Conservation (phyloP, 805 yeast genomes). For the Lipomyces anomalus region DNA sequence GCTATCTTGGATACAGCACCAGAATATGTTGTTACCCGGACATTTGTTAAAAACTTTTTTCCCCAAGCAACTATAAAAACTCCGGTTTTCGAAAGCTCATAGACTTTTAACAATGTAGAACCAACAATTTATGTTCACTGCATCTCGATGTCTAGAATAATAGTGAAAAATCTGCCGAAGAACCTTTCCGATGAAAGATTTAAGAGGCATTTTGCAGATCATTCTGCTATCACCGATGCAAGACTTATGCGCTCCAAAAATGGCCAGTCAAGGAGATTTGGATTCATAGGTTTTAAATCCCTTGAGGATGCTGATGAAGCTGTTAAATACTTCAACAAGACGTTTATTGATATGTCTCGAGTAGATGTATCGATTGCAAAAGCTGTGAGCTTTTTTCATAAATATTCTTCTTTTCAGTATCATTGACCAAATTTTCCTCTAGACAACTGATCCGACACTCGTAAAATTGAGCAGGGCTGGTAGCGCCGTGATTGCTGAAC, state of each 20-base stretch:
- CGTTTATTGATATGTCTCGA: slow-evolving; percentile 77
- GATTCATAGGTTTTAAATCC: slow-evolving; percentile 81
- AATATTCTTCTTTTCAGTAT: neutral
- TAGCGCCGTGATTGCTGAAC: neutral
- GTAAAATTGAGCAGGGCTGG: neutral
- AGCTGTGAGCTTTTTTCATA: slow-evolving; percentile 35
- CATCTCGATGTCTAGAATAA: slow-evolving; percentile 72
- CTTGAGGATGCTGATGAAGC: slow-evolving; percentile 71
- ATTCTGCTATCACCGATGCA: slow-evolving; percentile 74
- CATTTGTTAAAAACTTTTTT: too few species aligned
- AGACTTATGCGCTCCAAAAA: slow-evolving; percentile 71
- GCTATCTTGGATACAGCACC: too few species aligned
- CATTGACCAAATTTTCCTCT: too few species aligned
- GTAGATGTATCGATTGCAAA: slow-evolving; percentile 79
- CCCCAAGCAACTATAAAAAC: too few species aligned
- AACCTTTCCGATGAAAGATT: slow-evolving; percentile 71
- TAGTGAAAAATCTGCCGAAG: slow-evolving; percentile 82
- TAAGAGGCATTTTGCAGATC: slow-evolving; percentile 52
- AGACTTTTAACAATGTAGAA: too few species aligned
- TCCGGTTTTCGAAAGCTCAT: too few species aligned
- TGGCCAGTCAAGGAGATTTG: slow-evolving; percentile 89
- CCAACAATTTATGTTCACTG: too few species aligned
- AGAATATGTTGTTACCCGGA: too few species aligned
- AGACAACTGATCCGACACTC: neutral
- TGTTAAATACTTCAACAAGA: slow-evolving; percentile 63